Evolutionary conservation across 192 early-diverging fungal species (phyloP).

Genomic region (Chytriomyces sp.): DNA sequence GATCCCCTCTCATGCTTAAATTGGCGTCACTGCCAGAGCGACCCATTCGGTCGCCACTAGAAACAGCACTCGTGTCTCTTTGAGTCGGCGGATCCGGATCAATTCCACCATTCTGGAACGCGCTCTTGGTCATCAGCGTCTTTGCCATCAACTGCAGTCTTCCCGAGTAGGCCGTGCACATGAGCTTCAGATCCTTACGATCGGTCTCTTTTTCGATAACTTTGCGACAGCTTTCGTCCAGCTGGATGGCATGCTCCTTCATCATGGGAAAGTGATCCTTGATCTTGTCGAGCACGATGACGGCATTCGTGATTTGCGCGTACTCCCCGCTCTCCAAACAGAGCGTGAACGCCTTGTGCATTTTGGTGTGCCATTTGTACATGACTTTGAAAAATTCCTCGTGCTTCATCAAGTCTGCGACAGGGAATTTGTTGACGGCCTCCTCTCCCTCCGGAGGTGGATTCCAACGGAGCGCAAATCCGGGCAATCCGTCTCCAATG

Average conservation of each 20-base stretch:
- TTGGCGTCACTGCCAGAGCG: background rate
- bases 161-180: slow-evolving; percentile 62
- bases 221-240: slow-evolving; percentile 46
- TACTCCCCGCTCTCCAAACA: slow-evolving; percentile 65
- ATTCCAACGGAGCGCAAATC: slow-evolving; percentile 71
- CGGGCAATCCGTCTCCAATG: slow-evolving; percentile 59
- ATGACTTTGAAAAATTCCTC: slow-evolving; percentile 65
- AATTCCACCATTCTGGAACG: slow-evolving; percentile 18
- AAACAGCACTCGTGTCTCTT: background rate
- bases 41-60: background rate
- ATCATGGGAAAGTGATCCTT: slow-evolving; percentile 64
- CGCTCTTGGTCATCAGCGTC: slow-evolving; percentile 11
- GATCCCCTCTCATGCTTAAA: background rate
- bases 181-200: slow-evolving; percentile 70
- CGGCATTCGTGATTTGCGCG: slow-evolving; percentile 74
- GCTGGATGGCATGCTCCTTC: slow-evolving; percentile 51
- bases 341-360: slow-evolving; percentile 35
- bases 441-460: slow-evolving; percentile 27
- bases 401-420: slow-evolving; percentile 55
- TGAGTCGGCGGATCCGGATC: background rate
- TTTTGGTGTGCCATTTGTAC: slow-evolving; percentile 74
- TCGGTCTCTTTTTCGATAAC: slow-evolving; percentile 58
- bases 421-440: slow-evolving; percentile 36
- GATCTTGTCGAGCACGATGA: slow-evolving; percentile 70
- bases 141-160: slow-evolving; percentile 21